Percentiles rank a stretch among this genome's conserved stretches.
Evolutionary conservation across 2,329 filamentous ascomycete species (phyloP).

Genomic region (Capronia epimyces): DNA sequence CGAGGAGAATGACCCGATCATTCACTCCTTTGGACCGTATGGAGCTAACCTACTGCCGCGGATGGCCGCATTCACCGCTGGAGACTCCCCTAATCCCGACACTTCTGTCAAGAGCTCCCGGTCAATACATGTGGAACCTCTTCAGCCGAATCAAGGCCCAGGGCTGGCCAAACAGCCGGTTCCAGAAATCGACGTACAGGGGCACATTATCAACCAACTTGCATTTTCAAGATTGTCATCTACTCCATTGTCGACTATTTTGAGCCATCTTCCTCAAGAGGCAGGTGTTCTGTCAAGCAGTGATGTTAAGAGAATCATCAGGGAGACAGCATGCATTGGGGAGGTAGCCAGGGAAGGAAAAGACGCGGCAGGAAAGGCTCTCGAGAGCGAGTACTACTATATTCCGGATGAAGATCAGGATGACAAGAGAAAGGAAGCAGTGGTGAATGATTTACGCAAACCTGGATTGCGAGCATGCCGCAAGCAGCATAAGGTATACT

Average conservation of each 20-base stretch:
- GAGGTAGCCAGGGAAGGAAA: constrained; percentile 88
- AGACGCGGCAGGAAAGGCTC: constrained; percentile 84
- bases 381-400: constrained; percentile 98
- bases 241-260: constrained; percentile 80
- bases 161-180: constrained; percentile 31
- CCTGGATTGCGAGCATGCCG: constrained; percentile 83
- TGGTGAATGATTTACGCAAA: constrained; percentile 80
- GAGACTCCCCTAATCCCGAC: constrained; percentile 50
- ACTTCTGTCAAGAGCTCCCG: constrained; percentile 28
- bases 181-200: constrained; percentile 48
- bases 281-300: constrained; percentile 51
- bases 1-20: constrained; percentile 89
- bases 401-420: constrained; percentile 81
- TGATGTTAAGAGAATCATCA: constrained; percentile 66
- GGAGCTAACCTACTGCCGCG: constrained; percentile 78
- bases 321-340: constrained; percentile 71
- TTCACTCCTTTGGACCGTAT: constrained; percentile 88
- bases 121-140: constrained; percentile 33
- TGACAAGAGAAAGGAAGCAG: constrained; percentile 68
- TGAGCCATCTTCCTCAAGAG: constrained; percentile 69
- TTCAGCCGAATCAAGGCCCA: constrained; percentile 34
- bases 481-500: constrained; percentile 89
- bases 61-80: constrained; percentile 69
- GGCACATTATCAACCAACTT: constrained; percentile 91
- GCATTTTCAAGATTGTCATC: constrained; percentile 91